Base-by-base conservation (phyloP, 2,329 filamentous ascomycete species). In the Exophiala viscosa region DNA sequence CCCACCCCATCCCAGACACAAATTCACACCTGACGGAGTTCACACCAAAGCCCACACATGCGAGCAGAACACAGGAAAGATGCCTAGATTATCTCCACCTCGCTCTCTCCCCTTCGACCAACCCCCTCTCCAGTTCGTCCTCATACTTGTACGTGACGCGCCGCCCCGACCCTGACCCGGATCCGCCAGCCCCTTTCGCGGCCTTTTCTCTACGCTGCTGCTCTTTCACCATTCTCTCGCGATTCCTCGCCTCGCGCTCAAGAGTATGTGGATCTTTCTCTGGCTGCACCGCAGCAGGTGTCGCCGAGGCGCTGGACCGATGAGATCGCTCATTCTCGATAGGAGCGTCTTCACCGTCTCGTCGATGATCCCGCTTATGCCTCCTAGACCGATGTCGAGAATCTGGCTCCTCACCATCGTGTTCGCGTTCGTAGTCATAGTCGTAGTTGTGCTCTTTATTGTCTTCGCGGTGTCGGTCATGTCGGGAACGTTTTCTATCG, bases 231-330 rank as follows among this genome's bases (percentile, higher is more conserved):
- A 81, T 72, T 6, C 80, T 75, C 68, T 92, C 87, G 11, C 71
- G 68, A 41, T 76, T 74, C 59, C 90, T 75, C 48, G 81, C 76
- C 55, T 86, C 85, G 61, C 88, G 90, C 67, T 92, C 88, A 47
- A 86, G 78, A 36, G 87, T 89, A 65, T 89, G 65, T 75, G 82
- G 62, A 79, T 91, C 82, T 33, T 59, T 61, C 28, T 62, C 60
- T n/a, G 47, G 36, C 14, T 43, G 44, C 10, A 50, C 32, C 17
- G 57, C 52, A 7, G 46, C 45, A 9, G 52, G 48, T 11, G 58
- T 59, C 18, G 23, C 38, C 8, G 54, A 42, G 20, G 53, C 54
- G 33, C 59, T 58, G 5, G 60, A 54, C 56, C 50, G 52, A 47
- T 59, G 59, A 23, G 60, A 61, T 13, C 63, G 63, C 9, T 61